phyloP scores from a whole-genome alignment of 495 filamentous ascomycete genomes.

The Trichoderma erinaceum region DNA sequence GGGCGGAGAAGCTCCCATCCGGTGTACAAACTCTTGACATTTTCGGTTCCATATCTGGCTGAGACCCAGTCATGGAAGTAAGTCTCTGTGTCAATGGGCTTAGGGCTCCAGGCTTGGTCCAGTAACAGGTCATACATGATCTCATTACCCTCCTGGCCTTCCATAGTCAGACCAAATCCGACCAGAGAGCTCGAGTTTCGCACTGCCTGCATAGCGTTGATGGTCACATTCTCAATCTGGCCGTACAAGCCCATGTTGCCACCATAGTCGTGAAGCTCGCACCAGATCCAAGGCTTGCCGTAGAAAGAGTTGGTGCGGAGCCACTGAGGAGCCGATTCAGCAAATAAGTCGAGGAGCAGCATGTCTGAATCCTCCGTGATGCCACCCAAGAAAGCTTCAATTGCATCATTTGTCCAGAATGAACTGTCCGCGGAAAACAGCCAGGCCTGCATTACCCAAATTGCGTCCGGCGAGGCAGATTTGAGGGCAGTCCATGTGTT shows the following conservation, averaged over 20 bases:
- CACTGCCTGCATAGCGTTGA: slow-evolving; percentile 41
- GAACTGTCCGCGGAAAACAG: slow-evolving; percentile 38
- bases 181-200: slow-evolving; percentile 34
- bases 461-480: slow-evolving; percentile 40
- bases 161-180: slow-evolving; percentile 44
- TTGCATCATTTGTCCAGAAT: slow-evolving; percentile 47
- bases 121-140: slow-evolving; percentile 48
- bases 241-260: slow-evolving; percentile 48
- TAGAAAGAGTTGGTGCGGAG: slow-evolving; percentile 45
- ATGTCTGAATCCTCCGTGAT: slow-evolving; percentile 41
- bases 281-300: slow-evolving; percentile 51
- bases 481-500: slow-evolving; percentile 43
- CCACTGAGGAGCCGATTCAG: slow-evolving; percentile 47
- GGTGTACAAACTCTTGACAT: slow-evolving; percentile 29
- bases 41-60: slow-evolving; percentile 36
- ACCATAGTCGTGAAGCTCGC: slow-evolving; percentile 45
- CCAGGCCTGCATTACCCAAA: slow-evolving; percentile 55
- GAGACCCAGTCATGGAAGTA: slow-evolving; percentile 47
- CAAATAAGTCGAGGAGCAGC: slow-evolving; percentile 48
- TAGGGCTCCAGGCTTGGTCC: slow-evolving; percentile 43
- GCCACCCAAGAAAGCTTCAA: slow-evolving; percentile 46
- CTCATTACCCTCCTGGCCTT: slow-evolving; percentile 52
- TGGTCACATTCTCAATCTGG: slow-evolving; percentile 44
- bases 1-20: slow-evolving; percentile 45
- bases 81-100: slow-evolving; percentile 36